Evolutionary conservation across 2,329 filamentous ascomycete species (phyloP).

Genomic region (Fusarium circinatum): DNA sequence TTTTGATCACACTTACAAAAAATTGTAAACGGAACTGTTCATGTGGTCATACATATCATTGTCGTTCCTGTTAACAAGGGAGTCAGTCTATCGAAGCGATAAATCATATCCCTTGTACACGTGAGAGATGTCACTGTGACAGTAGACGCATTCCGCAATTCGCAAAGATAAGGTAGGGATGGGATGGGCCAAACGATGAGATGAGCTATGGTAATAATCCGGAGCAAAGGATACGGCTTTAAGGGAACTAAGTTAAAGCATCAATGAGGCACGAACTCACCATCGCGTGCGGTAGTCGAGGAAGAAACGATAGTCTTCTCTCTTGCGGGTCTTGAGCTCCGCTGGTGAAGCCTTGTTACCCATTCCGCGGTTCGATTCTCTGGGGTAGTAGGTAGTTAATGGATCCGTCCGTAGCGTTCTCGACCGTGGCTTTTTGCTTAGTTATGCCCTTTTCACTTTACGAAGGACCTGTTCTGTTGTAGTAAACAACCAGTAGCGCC

Average conservation of each 20-base stretch:
- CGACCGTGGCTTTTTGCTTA: background rate
- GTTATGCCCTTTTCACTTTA: background rate
- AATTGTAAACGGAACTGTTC: constrained; percentile 90
- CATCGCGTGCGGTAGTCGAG: constrained; percentile 89
- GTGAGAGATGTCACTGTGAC: constrained; percentile 5
- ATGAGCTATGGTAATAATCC: background rate
- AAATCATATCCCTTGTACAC: constrained; percentile 8
- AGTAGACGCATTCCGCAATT: constrained; percentile 8
- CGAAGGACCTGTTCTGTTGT: background rate
- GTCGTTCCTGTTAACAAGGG: constrained; percentile 71
- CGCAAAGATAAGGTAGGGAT: background rate
- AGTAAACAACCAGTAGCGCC: constrained; percentile 3
- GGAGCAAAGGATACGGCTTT: background rate
- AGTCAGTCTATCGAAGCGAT: constrained; percentile 22
- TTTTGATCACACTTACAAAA: constrained; percentile 62
- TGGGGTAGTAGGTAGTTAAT: background rate
- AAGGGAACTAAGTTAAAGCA: background rate
- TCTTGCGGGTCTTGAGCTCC: constrained; percentile 68
- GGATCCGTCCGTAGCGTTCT: constrained; percentile 3
- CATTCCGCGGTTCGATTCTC: constrained; percentile 22
- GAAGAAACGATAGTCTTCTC: constrained; percentile 79
- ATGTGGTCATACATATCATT: constrained; percentile 96
- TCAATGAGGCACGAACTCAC: constrained; percentile 56
- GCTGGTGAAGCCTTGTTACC: constrained; percentile 27
- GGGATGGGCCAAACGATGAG: background rate